Evolutionary conservation across 129 eudicot genomes (phyloP).

Genomic region (carrot (Daucus carota)): DH1_v3.0 NC_030383.2:46385501-46386000

Average conservation of each 20-base stretch:
- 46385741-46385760: not conserved
- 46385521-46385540: not conserved
- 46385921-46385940: not conserved
- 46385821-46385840: not conserved
- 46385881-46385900: not conserved
- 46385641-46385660: not conserved
- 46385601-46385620: not conserved
- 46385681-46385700: not conserved
- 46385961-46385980: not conserved
- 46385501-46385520: not conserved
- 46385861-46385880: not conserved
- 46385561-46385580: not conserved
- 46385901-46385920: not conserved
- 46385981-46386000: conserved; percentile 13
- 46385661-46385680: not conserved
- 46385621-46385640: not conserved
- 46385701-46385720: not conserved
- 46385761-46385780: not conserved
- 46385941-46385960: not conserved
- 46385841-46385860: not conserved
- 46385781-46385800: not conserved
- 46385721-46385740: not conserved
- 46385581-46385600: not conserved
- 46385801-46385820: not conserved
- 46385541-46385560: not conserved